These are phyloP conservation scores for Flaveria trinervia DNA, from an alignment of 129 eudicot genomes.

Conservation along the genomic window DNA sequence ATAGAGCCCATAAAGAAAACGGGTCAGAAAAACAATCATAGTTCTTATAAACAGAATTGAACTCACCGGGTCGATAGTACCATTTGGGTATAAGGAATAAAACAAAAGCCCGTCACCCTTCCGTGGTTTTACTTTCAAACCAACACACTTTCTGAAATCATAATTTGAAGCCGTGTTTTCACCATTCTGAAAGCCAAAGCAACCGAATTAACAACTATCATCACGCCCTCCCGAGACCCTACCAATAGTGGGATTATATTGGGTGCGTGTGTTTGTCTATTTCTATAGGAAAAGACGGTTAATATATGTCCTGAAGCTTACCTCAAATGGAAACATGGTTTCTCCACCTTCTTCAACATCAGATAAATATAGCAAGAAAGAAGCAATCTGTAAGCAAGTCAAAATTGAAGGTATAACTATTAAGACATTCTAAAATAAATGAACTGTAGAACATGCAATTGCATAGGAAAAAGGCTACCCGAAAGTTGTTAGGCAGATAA, in stretches of 20 bases:
- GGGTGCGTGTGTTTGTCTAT: background rate
- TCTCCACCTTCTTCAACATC: conserved; percentile 95
- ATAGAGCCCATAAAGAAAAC: background rate
- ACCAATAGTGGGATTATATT: no score
- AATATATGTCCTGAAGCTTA: background rate
- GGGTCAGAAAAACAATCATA: background rate
- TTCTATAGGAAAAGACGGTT: background rate
- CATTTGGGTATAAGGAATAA: conserved; percentile 79
- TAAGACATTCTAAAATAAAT: background rate
- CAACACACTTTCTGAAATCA: conserved; percentile 68
- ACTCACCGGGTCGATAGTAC: conserved; percentile 87
- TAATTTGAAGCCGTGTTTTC: conserved; percentile 51
- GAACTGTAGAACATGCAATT: background rate
- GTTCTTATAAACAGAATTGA: conserved; percentile 4
- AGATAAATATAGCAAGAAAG: conserved; percentile 83
- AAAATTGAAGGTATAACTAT: background rate
- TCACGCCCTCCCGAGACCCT: no score
- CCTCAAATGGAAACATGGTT: conserved; percentile 97
- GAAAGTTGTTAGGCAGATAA: background rate
- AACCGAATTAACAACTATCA: background rate
- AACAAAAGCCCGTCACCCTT: conserved; percentile 85
- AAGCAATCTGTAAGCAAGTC: conserved; percentile 60
- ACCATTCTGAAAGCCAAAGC: conserved; percentile 56
- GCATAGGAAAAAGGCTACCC: background rate
- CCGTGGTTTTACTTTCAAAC: conserved; percentile 80